phyloP scores from a whole-genome alignment of 2,329 filamentous ascomycete genomes.

The Colletotrichum sp. region DNA sequence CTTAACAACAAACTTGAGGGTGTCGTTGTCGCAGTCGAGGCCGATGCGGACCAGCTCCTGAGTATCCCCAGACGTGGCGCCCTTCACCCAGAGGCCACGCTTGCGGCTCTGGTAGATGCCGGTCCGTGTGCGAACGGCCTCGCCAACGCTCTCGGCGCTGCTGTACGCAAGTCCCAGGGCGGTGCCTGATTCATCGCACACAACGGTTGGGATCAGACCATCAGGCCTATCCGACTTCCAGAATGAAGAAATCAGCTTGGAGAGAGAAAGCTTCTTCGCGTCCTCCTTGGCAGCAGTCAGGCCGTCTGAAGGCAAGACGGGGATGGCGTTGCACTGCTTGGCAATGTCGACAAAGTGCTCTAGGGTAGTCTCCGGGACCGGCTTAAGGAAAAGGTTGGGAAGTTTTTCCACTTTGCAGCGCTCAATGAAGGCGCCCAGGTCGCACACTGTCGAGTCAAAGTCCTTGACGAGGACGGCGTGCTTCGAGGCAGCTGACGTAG shows the following conservation, averaged over 20 bases:
- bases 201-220: slow-evolving; percentile 85
- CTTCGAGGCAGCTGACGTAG: slow-evolving; percentile 42
- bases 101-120: slow-evolving; percentile 98
- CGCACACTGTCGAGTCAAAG: slow-evolving; percentile 50
- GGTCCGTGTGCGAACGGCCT: slow-evolving; percentile 77
- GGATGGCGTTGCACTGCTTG: slow-evolving; percentile 63
- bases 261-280: slow-evolving; percentile 66
- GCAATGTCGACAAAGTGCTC: slow-evolving; percentile 52
- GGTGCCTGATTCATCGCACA: slow-evolving; percentile 85
- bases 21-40: slow-evolving; percentile 93
- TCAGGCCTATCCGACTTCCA: slow-evolving; percentile 85
- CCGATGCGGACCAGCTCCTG: slow-evolving; percentile 87
- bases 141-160: slow-evolving; percentile 86
- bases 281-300: slow-evolving; percentile 74
- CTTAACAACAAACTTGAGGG: slow-evolving; percentile 85
- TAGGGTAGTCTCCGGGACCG: slow-evolving; percentile 49
- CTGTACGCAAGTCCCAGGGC: slow-evolving; percentile 94
- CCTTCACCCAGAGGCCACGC: slow-evolving; percentile 95
- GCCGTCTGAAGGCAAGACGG: slow-evolving; percentile 73
- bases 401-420: slow-evolving; percentile 51
- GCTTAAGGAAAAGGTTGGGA: slow-evolving; percentile 55
- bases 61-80: slow-evolving; percentile 90
- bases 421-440: slow-evolving; percentile 48
- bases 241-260: slow-evolving; percentile 73
- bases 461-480: slow-evolving; percentile 57